Percentiles rank a stretch among this genome's conserved stretches.
These are phyloP conservation scores for Clavispora santaluciae DNA, from an alignment of 805 yeast genomes.

Conservation along the genomic window DNA sequence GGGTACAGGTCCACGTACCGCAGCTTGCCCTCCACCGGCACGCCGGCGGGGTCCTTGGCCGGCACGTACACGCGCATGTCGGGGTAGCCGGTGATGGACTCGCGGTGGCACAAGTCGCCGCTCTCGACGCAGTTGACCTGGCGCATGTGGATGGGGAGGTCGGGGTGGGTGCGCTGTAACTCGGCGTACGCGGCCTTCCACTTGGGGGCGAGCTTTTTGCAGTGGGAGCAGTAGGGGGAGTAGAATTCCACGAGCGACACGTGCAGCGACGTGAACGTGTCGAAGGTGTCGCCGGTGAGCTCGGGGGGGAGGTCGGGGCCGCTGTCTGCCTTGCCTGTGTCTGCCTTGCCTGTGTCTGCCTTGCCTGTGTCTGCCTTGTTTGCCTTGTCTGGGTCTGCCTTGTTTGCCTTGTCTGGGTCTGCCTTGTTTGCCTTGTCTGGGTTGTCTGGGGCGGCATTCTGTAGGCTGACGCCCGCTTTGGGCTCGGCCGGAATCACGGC, in stretches of 20 bases:
- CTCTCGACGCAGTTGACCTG: conserved; percentile 83
- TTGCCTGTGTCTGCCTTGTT: conserved; percentile 2
- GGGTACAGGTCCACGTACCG: conserved; percentile 44
- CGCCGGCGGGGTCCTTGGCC: conserved; percentile 27
- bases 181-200: conserved; percentile 71
- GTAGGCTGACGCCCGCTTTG: neutral
- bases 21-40: conserved; percentile 22
- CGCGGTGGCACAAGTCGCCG: conserved; percentile 78
- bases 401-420: neutral
- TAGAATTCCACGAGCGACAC: conserved; percentile 79
- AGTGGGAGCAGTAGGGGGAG: conserved; percentile 87
- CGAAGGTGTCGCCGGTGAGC: conserved; percentile 49
- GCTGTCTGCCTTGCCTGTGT: neutral
- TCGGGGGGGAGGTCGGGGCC: conserved; percentile 41
- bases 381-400: neutral
- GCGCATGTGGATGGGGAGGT: conserved; percentile 48
- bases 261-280: conserved; percentile 43
- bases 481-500: neutral
- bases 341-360: neutral
- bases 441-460: neutral
- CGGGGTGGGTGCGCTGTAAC: conserved; percentile 21
- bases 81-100: conserved; percentile 66
- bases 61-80: conserved; percentile 66
- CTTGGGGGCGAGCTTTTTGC: conserved; percentile 70
- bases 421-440: neutral